Conservation (phyloP, 371 early-diverging fungal species). For the Syncephalastrum racemosum region DNA sequence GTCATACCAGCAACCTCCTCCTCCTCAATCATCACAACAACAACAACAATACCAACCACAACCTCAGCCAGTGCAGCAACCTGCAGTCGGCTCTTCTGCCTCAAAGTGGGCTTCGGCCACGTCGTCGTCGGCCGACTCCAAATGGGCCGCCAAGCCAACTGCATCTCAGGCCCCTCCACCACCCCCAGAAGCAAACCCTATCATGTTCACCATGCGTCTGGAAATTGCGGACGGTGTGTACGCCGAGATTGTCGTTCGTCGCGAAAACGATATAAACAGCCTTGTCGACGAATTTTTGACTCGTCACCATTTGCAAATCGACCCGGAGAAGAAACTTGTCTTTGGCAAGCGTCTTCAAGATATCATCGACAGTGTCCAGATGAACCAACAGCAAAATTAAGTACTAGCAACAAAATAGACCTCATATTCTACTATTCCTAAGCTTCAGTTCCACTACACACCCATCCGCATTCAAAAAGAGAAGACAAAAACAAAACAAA, state of each 20-base stretch:
- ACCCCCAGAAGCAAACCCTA: slow-evolving; percentile 6
- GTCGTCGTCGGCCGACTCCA: slow-evolving; percentile 10
- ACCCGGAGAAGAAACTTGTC: too few relatives aligned
- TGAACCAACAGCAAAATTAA: too few relatives aligned
- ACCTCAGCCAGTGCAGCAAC: not conserved
- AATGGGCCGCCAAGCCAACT: slow-evolving; percentile 4
- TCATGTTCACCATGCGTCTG: slow-evolving; percentile 35
- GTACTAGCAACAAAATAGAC: too few relatives aligned
- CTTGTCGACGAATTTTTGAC: slow-evolving; percentile 1
- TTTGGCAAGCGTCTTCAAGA: too few relatives aligned
- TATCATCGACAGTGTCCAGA: too few relatives aligned
- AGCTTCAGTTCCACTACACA: too few relatives aligned
- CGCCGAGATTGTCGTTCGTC: slow-evolving; percentile 27
- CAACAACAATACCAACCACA: slow-evolving; percentile 2
- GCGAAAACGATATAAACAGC: slow-evolving; percentile 12
- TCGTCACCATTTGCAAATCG: not conserved
- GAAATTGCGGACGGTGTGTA: slow-evolving; percentile 31
- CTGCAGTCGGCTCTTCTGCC: slow-evolving; percentile 6
- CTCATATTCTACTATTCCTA: too few relatives aligned
- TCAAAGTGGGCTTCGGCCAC: slow-evolving; percentile 5
- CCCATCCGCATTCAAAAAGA: too few relatives aligned
- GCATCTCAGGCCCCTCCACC: too few relatives aligned
- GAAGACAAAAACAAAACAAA: too few relatives aligned
- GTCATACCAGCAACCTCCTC: not conserved
- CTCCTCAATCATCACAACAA: slow-evolving; percentile 4